These are phyloP conservation scores for Tilletiaria anomala DNA, from an alignment of 1,284 basidiomycete genomes.

Conservation along the genomic window DNA sequence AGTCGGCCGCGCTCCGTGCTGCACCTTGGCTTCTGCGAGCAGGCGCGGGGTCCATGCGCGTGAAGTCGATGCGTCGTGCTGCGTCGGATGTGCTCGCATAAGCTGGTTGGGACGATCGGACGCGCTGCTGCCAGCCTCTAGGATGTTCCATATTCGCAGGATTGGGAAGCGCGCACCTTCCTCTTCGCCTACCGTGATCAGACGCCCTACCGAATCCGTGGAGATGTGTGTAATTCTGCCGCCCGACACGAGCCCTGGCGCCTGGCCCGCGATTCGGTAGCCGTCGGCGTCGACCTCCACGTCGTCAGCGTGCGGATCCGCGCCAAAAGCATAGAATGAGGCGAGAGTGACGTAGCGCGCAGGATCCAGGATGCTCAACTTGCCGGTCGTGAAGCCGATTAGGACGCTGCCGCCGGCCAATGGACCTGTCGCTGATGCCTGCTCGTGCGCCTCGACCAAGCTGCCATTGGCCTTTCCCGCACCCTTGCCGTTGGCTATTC, in stretches of 20 bases:
- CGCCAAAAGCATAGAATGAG: conserved; percentile 23
- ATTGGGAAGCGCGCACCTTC: conserved; percentile 17
- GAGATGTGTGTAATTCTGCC: conserved; percentile 23
- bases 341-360: conserved; percentile 13
- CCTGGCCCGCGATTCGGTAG: too few species aligned
- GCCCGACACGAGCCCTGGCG: conserved; percentile 1
- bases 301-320: too few species aligned
- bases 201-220: conserved; percentile 13
- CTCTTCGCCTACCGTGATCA: conserved; percentile 25
- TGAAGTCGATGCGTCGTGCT: not conserved
- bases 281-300: too few species aligned
- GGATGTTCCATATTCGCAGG: conserved; percentile 32
- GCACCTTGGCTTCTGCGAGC: conserved; percentile 24
- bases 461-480: too few species aligned
- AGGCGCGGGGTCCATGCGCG: conserved; percentile 14
- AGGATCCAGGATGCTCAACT: conserved; percentile 17
- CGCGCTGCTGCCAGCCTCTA: conserved; percentile 4
- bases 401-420: conserved; percentile 10
- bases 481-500: too few species aligned
- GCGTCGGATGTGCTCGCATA: not conserved
- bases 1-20: conserved; percentile 25
- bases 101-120: not conserved
- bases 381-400: conserved; percentile 16
- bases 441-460: too few species aligned
- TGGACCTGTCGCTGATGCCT: not conserved